Conservation (phyloP, 352 stramenopile species). For the Phytopythium helicoides region DNA sequence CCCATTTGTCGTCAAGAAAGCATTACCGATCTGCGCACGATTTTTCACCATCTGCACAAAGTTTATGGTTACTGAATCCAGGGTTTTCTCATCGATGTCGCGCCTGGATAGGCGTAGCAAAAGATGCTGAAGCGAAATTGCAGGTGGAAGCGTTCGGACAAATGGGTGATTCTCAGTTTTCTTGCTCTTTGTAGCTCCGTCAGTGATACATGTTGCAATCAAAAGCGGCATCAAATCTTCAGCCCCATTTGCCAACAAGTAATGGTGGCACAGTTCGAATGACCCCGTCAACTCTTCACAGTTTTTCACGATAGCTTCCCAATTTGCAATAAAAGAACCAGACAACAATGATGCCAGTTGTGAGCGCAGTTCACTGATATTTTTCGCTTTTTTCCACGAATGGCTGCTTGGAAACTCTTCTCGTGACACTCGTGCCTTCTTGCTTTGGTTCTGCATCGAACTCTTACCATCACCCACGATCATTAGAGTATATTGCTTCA, state of each 20-base stretch:
- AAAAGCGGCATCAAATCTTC: slow-evolving; percentile 38
- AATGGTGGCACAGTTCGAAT: slow-evolving; percentile 43
- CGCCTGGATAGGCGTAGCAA: slow-evolving; percentile 16
- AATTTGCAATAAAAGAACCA: slow-evolving; percentile 21
- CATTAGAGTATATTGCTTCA: slow-evolving; percentile 10
- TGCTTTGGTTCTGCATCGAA: neutral
- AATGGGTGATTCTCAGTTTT: slow-evolving; percentile 28
- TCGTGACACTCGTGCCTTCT: neutral
- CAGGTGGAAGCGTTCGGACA: slow-evolving; percentile 13
- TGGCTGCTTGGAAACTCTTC: neutral
- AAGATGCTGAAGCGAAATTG: slow-evolving; percentile 25
- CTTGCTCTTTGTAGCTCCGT: slow-evolving; percentile 8
- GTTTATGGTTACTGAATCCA: neutral
- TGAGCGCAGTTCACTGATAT: neutral
- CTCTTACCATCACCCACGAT: neutral
- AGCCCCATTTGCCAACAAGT: slow-evolving; percentile 40
- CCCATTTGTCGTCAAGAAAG: slow-evolving; percentile 11
- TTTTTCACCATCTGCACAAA: slow-evolving; percentile 10
- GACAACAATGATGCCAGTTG: slow-evolving; percentile 22
- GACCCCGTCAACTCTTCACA: slow-evolving; percentile 24
- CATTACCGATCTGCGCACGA: slow-evolving; percentile 2
- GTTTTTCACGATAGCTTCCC: slow-evolving; percentile 37
- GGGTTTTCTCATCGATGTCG: neutral
- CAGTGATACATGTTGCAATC: neutral
- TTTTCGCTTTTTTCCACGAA: slow-evolving; percentile 5